Percentiles rank a stretch among this genome's conserved stretches.
phyloP scores from a whole-genome alignment of 129 eudicot species.

The Flaveria ramosissima region DNA sequence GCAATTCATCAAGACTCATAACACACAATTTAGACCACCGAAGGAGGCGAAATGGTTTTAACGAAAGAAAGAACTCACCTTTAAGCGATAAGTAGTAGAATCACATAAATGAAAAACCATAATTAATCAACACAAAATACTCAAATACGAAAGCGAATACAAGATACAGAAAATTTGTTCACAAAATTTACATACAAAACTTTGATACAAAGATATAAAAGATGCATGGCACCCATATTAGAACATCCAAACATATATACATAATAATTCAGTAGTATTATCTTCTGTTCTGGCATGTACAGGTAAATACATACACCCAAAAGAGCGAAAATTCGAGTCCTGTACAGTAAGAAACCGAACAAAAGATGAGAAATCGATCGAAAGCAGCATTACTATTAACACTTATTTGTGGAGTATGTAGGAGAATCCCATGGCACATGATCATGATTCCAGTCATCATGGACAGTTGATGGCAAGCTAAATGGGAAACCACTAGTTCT shows the following conservation, averaged over 20 bases:
- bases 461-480: constrained; percentile 42
- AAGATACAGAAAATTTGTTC: too few relatives aligned
- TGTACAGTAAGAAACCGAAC: constrained; percentile 42
- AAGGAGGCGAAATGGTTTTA: too few relatives aligned
- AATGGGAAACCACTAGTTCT: constrained; percentile 61
- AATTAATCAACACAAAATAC: too few relatives aligned
- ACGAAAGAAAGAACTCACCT: too few relatives aligned
- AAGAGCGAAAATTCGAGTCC: constrained; percentile 17
- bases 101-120: too few relatives aligned
- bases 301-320: constrained; percentile 20
- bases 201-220: constrained; percentile 18
- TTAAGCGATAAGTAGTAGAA: too few relatives aligned
- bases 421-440: constrained; percentile 80
- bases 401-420: constrained; percentile 55
- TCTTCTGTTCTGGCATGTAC: constrained; percentile 49
- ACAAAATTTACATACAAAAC: too few relatives aligned
- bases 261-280: constrained; percentile 21
- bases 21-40: too few relatives aligned
- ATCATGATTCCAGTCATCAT: constrained; percentile 50
- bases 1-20: too few relatives aligned
- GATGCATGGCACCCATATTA: background rate
- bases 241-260: constrained; percentile 16
- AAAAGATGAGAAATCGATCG: constrained; percentile 14
- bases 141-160: too few relatives aligned
- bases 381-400: constrained; percentile 22